Base-by-base conservation (phyloP, 768 basidiomycete species). In the Cyathus striatus region DNA sequence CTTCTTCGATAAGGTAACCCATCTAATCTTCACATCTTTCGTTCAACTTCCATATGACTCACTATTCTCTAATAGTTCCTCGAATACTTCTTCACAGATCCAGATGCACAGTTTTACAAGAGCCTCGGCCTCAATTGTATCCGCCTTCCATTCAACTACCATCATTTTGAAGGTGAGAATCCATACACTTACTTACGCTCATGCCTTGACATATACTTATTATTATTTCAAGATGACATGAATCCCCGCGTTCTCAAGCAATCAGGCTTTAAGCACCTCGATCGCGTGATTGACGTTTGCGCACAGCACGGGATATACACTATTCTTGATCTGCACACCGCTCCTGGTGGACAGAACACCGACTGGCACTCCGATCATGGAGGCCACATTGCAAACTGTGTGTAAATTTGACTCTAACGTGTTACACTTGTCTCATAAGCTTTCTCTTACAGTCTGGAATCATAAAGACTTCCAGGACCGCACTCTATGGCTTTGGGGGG, bases 391-490 rank as follows among this genome's bases (percentile, higher is more conserved):
- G 79, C 83, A 39, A 78, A 78, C 57, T 82, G 72, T 69, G 50
- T 35, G 68, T 53, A 25, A 10, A 22, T 18, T 32, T n/a, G 36
- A 10, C 16, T 3, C 44, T 3, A 18, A 30, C 27, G 37, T 20
- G 13, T 13, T 4, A 9, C 9, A 26, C 25, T 20, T 21, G n/a
- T n/a, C n/a, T n/a, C 22, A 38, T n/a, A 30, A 35, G 33, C 9
- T 23, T 1, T 14, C 3, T 26, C 23, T 20, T 13, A 33, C 40
- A 76, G 79, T 90, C 69, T 91, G 86, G 85, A 75, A 75, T 39
- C 84, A 90, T 71, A 88, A 80, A 50, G 87, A 90, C 59, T 86
- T 88, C 71, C 88, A 90, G 58, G 85, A 91, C 60, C 79, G 88
- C 2, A 62, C 73, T 7, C 59, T 89, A 41, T 82, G 82, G 79